A percentile compares a stretch with the other conserved stretches of the same genome.
phyloP scores from a whole-genome alignment of 257 asterid genomes.

The Nicotiana sylvestris region DNA sequence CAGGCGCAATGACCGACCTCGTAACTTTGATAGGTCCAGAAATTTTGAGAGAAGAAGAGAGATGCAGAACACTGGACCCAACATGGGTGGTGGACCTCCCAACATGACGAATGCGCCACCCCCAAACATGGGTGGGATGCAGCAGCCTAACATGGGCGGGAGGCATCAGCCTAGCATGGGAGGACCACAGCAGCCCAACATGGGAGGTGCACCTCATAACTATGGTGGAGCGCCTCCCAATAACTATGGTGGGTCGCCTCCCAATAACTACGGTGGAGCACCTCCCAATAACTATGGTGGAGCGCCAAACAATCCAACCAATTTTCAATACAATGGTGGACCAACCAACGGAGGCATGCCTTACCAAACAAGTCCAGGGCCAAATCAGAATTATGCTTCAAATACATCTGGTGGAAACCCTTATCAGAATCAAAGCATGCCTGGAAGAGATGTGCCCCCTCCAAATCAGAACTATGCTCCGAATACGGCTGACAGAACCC shows the following conservation, averaged over 20 bases:
- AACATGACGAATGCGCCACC: constrained; percentile 21
- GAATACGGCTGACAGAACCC: constrained; percentile 19
- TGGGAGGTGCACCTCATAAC: constrained; percentile 13
- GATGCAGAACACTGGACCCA: constrained; percentile 31
- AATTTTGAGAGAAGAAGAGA: constrained; percentile 48
- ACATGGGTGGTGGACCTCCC: constrained; percentile 27
- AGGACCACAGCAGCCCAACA: constrained; percentile 7
- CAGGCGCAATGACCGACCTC: constrained; percentile 67
- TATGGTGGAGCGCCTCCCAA: constrained; percentile 21
- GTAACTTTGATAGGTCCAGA: constrained; percentile 61
- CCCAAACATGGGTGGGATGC: constrained; percentile 22
- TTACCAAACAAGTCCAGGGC: constrained; percentile 30
- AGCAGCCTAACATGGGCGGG: constrained; percentile 16
- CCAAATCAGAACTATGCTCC: constrained; percentile 28
- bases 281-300: constrained; percentile 26
- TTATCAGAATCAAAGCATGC: constrained; percentile 25
- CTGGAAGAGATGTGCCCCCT: constrained; percentile 33
- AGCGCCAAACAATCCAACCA: constrained; percentile 20
- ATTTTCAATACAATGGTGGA: constrained; percentile 17
- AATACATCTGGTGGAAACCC: constrained; percentile 24
- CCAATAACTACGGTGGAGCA: constrained; percentile 31
- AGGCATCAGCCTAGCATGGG: constrained; percentile 12
- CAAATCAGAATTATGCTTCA: constrained; percentile 23
- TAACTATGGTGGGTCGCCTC: constrained; percentile 17
- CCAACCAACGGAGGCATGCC: constrained; percentile 21